phyloP scores from a whole-genome alignment of 163 green algal genomes.

The Smithsoniella earleae region DNA sequence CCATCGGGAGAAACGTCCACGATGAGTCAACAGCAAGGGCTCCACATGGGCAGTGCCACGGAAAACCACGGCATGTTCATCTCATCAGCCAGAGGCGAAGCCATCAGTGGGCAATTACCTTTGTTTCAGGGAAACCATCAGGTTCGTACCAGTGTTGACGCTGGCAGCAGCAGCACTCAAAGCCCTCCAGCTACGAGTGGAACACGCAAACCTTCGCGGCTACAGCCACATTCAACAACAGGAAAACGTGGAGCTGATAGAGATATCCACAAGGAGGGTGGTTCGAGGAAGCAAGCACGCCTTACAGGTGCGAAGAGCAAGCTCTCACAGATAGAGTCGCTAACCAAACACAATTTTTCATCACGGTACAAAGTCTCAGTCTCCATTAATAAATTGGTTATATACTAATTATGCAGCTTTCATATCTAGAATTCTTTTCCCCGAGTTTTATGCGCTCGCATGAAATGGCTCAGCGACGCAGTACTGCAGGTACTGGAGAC shows the following conservation, averaged over 20 bases:
- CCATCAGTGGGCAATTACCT: background rate
- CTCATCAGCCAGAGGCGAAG: background rate
- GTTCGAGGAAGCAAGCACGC: slow-evolving; percentile 5
- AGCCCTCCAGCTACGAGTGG: slow-evolving; percentile 22
- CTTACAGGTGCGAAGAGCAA: slow-evolving; percentile 10
- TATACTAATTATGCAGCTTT: too few relatives aligned
- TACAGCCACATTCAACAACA: background rate
- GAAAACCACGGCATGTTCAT: background rate
- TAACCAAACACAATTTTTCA: too few relatives aligned
- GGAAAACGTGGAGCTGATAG: slow-evolving; percentile 8
- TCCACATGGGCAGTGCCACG: background rate
- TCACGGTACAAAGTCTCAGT: background rate
- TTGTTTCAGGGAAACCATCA: slow-evolving; percentile 14
- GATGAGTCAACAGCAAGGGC: slow-evolving; percentile 13
- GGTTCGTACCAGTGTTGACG: slow-evolving; percentile 18
- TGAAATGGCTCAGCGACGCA: background rate
- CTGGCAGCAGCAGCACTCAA: slow-evolving; percentile 20
- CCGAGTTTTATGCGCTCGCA: too few relatives aligned
- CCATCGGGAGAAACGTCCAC: slow-evolving; percentile 1
- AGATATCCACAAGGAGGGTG: background rate
- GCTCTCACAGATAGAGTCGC: too few relatives aligned
- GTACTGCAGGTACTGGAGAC: background rate
- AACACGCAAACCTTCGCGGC: slow-evolving; percentile 4
- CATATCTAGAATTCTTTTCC: too few relatives aligned
- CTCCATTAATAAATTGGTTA: background rate